Evolutionary conservation across 1,139 yeast genomes (phyloP).

Genomic region (Yamadazyma triangularis): DNA sequence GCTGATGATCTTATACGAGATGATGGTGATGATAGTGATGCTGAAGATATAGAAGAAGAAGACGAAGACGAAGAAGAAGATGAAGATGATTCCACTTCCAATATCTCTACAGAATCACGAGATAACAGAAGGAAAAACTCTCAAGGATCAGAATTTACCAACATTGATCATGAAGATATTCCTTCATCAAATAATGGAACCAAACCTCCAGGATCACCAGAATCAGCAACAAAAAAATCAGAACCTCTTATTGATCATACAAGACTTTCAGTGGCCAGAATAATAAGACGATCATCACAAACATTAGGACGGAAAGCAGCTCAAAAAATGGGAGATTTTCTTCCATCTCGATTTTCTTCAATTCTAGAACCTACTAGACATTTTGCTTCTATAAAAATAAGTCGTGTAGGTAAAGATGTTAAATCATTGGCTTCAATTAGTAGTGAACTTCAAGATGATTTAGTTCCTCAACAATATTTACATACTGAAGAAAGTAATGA

Average conservation of each 20-base stretch:
- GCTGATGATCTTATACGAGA: conserved; percentile 12
- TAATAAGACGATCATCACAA: conserved; percentile 56
- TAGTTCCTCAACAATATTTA: conserved; percentile 32
- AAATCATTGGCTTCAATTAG: conserved; percentile 59
- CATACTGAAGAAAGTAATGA: conserved; percentile 11
- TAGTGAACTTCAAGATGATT: conserved; percentile 35
- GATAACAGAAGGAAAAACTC: conserved; percentile 38
- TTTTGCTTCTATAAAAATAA: conserved; percentile 88
- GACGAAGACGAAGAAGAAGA: conserved; percentile 25
- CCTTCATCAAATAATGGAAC: conserved; percentile 12
- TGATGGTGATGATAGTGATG: conserved; percentile 29
- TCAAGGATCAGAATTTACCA: conserved; percentile 38
- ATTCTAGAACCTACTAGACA: conserved; percentile 90
- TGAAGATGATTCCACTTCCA: conserved; percentile 21
- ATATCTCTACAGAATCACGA: too few relatives aligned
- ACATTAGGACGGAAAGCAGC: conserved; percentile 73
- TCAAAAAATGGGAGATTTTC: conserved; percentile 79
- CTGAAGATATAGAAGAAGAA: conserved; percentile 7
- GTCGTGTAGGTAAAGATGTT: conserved; percentile 56
- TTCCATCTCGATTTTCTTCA: conserved; percentile 81
- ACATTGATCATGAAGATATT: conserved; percentile 28
- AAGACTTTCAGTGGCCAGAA: conserved; percentile 66
- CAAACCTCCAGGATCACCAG: too few relatives aligned
- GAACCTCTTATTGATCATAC: conserved; percentile 71
- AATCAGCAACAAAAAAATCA: too few relatives aligned